phyloP scores from a whole-genome alignment of 177 flowering plant genomes.

The Vitis hybrid region DNA sequence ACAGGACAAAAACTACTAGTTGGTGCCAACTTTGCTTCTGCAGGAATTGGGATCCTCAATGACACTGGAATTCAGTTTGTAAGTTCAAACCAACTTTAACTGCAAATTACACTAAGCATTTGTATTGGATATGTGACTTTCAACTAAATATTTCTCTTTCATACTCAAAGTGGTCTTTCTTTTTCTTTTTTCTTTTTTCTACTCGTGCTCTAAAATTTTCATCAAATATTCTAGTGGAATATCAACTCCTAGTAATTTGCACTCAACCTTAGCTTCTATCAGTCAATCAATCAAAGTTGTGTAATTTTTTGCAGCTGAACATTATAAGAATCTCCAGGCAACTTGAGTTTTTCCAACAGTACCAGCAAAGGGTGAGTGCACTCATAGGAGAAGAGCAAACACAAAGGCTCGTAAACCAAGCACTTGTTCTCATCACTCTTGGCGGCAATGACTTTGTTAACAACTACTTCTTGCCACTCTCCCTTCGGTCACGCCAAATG shows the following conservation, averaged over 20 bases:
- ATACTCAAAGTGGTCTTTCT: not conserved
- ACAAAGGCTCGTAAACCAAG: conserved; percentile 41
- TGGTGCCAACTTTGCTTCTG: conserved; percentile 90
- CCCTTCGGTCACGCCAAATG: conserved; percentile 59
- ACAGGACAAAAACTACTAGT: conserved; percentile 46
- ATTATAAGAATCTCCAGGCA: conserved; percentile 57
- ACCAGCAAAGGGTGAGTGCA: conserved; percentile 50
- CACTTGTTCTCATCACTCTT: conserved; percentile 62
- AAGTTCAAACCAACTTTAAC: conserved; percentile 18
- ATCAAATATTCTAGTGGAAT: too few species aligned
- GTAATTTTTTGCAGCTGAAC: conserved; percentile 42
- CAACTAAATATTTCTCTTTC: not conserved
- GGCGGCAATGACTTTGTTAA: conserved; percentile 93
- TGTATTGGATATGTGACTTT: not conserved
- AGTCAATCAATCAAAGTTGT: not conserved
- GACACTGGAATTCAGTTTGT: conserved; percentile 87
- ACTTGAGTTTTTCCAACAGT: conserved; percentile 40
- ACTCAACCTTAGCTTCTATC: not conserved
- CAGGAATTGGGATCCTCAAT: conserved; percentile 76
- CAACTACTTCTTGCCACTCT: conserved; percentile 71
- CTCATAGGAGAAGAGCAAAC: conserved; percentile 42
- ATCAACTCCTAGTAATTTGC: too few species aligned
- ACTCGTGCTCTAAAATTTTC: too few species aligned
- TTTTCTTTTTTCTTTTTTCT: not conserved
- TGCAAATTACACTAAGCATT: not conserved